These are phyloP conservation scores for Aspergillus japonicus DNA, from an alignment of 2,329 filamentous ascomycete genomes.

Conservation along the genomic window DNA sequence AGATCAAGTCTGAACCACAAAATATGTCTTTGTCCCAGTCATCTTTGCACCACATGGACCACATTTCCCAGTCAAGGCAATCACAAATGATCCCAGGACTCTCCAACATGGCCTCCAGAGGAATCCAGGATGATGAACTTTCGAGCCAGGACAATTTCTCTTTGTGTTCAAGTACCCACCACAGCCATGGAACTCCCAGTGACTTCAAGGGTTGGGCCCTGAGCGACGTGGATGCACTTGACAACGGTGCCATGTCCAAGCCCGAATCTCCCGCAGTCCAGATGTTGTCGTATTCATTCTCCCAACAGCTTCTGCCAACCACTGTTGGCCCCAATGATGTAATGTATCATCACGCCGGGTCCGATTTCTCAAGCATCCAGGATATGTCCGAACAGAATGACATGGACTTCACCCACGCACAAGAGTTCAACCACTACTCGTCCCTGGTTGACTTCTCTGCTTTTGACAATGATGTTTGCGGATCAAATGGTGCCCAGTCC, in stretches of 20 bases:
- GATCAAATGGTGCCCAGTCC: constrained; percentile 30
- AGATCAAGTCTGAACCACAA: constrained; percentile 38
- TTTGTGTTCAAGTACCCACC: constrained; percentile 40
- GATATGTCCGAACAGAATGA: constrained; percentile 40
- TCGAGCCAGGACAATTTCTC: constrained; percentile 44
- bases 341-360: constrained; percentile 38
- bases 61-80: constrained; percentile 37
- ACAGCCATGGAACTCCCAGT: constrained; percentile 34
- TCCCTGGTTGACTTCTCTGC: constrained; percentile 41
- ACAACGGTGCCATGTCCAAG: constrained; percentile 39
- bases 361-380: constrained; percentile 39
- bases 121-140: constrained; percentile 45
- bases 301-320: constrained; percentile 41
- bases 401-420: constrained; percentile 35
- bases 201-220: constrained; percentile 42
- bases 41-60: constrained; percentile 32
- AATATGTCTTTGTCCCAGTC: constrained; percentile 37
- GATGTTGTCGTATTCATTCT: constrained; percentile 44
- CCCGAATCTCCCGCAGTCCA: constrained; percentile 42
- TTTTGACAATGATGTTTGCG: constrained; percentile 42
- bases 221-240: constrained; percentile 40
- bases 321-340: constrained; percentile 40
- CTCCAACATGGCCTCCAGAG: constrained; percentile 40
- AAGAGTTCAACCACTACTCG: constrained; percentile 40
- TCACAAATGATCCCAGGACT: constrained; percentile 37